Conservation (phyloP, 1,284 basidiomycete genomes). For the Malassezia pachydermatis region DNA sequence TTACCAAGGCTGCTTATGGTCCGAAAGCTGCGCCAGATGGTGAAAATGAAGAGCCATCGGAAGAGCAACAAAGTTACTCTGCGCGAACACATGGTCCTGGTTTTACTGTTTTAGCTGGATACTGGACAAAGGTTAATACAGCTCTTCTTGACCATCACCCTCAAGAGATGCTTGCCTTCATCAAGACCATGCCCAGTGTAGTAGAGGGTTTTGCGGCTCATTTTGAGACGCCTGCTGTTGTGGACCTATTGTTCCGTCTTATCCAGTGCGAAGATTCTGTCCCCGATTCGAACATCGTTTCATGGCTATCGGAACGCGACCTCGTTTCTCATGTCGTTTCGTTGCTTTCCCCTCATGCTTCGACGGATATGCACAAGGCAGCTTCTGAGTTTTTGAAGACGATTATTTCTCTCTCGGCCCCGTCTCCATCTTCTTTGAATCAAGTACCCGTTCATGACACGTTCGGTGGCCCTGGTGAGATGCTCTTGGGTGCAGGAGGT, state of each 20-base stretch:
- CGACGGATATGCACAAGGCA: constrained; percentile 70
- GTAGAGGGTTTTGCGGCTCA: constrained; percentile 74
- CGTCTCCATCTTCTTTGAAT: constrained; percentile 59
- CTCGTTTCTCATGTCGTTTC: constrained; percentile 72
- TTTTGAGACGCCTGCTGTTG: constrained; percentile 79
- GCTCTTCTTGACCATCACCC: constrained; percentile 78
- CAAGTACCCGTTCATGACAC: constrained; percentile 47
- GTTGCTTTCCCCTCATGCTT: constrained; percentile 68
- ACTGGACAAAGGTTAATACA: constrained; percentile 72
- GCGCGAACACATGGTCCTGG: constrained; percentile 49
- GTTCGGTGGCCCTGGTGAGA: constrained; percentile 23
- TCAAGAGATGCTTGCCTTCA: constrained; percentile 84
- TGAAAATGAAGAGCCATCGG: not conserved
- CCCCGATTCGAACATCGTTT: constrained; percentile 63
- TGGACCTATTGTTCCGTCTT: constrained; percentile 81
- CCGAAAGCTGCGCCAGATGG: not conserved
- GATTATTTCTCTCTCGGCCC: constrained; percentile 86
- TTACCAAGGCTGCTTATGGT: constrained; percentile 21
- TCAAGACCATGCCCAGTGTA: constrained; percentile 69
- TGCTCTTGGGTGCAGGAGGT: constrained; percentile 20
- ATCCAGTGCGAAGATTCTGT: constrained; percentile 82
- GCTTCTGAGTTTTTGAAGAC: constrained; percentile 87
- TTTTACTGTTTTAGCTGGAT: constrained; percentile 52
- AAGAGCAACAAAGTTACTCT: constrained; percentile 4
- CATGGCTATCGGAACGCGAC: constrained; percentile 80